A percentile compares a stretch with the other conserved stretches of the same genome.
Evolutionary conservation across 2,329 filamentous ascomycete species (phyloP).

Genomic region (Emydomyces testavorans): DNA sequence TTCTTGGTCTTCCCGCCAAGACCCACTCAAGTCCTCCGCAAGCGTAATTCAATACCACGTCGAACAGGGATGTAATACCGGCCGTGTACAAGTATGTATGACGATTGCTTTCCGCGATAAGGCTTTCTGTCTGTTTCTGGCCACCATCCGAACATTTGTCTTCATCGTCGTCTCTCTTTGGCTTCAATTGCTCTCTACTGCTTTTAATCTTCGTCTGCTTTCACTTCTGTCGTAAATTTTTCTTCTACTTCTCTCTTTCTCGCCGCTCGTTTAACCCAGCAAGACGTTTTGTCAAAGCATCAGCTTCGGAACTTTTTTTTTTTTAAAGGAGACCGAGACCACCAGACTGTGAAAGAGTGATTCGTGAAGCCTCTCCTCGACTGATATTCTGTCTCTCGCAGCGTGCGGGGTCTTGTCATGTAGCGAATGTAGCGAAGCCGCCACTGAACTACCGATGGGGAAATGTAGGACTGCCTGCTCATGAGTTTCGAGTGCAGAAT

Average conservation of each 20-base stretch:
- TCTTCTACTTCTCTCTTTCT: not conserved
- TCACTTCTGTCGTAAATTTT: not conserved
- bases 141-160: not conserved
- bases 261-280: not conserved
- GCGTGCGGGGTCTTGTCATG: slow-evolving; percentile 1
- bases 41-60: slow-evolving; percentile 4
- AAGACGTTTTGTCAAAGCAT: not conserved
- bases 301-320: not conserved
- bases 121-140: not conserved
- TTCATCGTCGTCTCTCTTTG: not conserved
- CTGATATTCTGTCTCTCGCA: not conserved
- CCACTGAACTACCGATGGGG: slow-evolving; percentile 27
- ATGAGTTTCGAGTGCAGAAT: not conserved
- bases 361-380: not conserved
- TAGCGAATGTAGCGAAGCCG: slow-evolving; percentile 13
- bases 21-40: not conserved
- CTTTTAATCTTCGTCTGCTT: not conserved
- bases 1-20: not conserved
- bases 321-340: not conserved
- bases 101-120: slow-evolving; percentile 3
- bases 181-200: not conserved
- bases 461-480: slow-evolving; percentile 27
- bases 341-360: not conserved
- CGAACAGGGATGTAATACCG: not conserved
- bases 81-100: too few relatives aligned